These are phyloP conservation scores for Tarenaya hassleriana DNA, from an alignment of 345 rosid genomes.

Conservation along the genomic window DNA sequence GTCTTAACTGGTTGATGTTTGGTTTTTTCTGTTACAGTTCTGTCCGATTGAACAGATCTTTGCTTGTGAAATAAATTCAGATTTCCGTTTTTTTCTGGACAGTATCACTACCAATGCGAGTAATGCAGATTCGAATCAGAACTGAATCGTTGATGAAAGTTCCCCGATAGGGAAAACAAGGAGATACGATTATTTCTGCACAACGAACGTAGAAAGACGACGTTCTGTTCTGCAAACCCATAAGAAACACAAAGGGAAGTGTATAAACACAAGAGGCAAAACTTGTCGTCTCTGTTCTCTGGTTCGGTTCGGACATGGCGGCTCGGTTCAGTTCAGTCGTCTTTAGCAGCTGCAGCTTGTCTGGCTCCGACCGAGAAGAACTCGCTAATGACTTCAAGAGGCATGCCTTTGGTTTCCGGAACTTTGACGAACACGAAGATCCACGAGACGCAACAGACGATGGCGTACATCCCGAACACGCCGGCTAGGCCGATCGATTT, in stretches of 20 bases:
- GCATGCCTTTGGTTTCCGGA: constrained; percentile 98
- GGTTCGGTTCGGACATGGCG: too few species aligned
- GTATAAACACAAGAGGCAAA: constrained; percentile 12
- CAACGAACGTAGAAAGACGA: constrained; percentile 21
- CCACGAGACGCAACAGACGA: constrained; percentile 63
- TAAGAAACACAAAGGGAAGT: constrained; percentile 17
- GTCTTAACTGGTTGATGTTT: too few species aligned
- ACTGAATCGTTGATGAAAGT: too few species aligned
- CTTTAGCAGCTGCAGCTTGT: constrained; percentile 51
- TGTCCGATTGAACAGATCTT: too few species aligned
- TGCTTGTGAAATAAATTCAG: too few species aligned
- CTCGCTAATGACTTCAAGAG: constrained; percentile 89
- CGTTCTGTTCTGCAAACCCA: constrained; percentile 22
- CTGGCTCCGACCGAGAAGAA: constrained; percentile 83
- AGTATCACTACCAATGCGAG: too few species aligned
- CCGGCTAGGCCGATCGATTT: constrained; percentile 74
- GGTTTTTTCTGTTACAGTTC: too few species aligned
- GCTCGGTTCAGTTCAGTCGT: constrained; percentile 26
- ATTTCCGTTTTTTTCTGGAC: too few species aligned
- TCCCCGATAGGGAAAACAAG: constrained; percentile 10
- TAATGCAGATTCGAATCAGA: too few species aligned
- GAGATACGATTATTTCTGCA: constrained; percentile 27
- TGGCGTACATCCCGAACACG: constrained; percentile 69
- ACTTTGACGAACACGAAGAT: constrained; percentile 69
- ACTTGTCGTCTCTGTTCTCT: constrained; percentile 1